Conservation (phyloP, 371 early-diverging fungal species). For the Rhizopus delemar region DNA sequence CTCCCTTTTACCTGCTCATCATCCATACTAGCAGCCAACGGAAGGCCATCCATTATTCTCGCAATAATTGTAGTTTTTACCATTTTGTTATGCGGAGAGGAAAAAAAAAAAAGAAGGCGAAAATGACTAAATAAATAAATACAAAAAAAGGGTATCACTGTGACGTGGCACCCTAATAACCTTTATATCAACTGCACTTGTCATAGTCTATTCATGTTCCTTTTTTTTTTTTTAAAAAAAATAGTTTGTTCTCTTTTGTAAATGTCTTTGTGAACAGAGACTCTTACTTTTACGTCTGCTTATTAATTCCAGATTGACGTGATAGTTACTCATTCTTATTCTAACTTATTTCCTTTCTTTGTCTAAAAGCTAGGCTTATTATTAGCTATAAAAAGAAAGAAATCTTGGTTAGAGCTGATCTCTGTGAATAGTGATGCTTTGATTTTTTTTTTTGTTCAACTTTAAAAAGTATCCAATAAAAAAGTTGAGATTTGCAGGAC, state of each 20-base stretch:
- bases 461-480: no score
- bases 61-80: constrained; percentile 94
- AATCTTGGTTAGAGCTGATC: no score
- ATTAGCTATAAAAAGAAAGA: no score
- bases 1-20: constrained; percentile 82
- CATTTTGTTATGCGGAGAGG: constrained; percentile 53
- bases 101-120: constrained; percentile 7
- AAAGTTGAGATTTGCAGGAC: not conserved
- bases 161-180: constrained; percentile 8
- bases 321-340: no score
- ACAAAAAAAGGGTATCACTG: not conserved
- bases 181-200: not conserved
- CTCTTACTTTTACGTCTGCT: no score
- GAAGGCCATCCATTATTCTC: constrained; percentile 91
- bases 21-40: constrained; percentile 95
- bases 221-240: not conserved
- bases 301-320: no score
- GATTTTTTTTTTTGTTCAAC: no score
- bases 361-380: no score
- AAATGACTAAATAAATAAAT: constrained; percentile 2
- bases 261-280: no score
- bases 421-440: no score
- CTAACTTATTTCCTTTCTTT: no score
- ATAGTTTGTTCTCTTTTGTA: no score
- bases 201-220: not conserved